Percentiles rank a stretch among this genome's conserved stretches.
phyloP scores from a whole-genome alignment of 1,139 yeast species.

The Saccharomycopsis crataegensis region DNA sequence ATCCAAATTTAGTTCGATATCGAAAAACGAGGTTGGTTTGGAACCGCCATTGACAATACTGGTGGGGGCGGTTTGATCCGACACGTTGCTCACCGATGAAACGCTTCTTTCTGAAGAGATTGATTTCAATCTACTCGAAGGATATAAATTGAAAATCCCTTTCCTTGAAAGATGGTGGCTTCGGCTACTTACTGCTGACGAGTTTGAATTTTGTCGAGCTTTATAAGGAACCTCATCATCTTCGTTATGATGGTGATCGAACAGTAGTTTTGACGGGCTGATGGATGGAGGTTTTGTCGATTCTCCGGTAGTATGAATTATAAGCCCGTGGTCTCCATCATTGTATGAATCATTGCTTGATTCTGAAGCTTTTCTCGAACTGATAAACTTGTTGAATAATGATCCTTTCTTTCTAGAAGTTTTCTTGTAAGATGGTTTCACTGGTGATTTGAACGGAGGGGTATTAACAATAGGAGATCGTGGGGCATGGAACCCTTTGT shows the following conservation, averaged over 20 bases:
- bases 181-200: conserved; percentile 1
- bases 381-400: conserved; percentile 20
- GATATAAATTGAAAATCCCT: conserved; percentile 6
- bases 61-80: conserved; percentile 1
- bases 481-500: conserved; percentile 41
- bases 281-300: not conserved
- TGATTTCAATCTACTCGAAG: conserved; percentile 10
- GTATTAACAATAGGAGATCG: conserved; percentile 34
- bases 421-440: conserved; percentile 31
- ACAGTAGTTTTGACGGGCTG: not conserved
- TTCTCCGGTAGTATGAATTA: not conserved
- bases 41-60: not conserved
- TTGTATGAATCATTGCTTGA: conserved; percentile 9
- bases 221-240: conserved; percentile 5
- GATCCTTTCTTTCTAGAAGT: conserved; percentile 17
- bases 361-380: conserved; percentile 2
- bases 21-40: conserved; percentile 8
- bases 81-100: not conserved
- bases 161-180: conserved; percentile 7
- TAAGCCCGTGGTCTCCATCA: conserved; percentile 5
- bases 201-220: conserved; percentile 14
- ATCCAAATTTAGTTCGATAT: conserved; percentile 13
- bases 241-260: not conserved
- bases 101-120: conserved; percentile 8
- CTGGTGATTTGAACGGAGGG: conserved; percentile 46